phyloP scores from a whole-genome alignment of 805 yeast species.

The Metschnikowia reukaufii region DNA sequence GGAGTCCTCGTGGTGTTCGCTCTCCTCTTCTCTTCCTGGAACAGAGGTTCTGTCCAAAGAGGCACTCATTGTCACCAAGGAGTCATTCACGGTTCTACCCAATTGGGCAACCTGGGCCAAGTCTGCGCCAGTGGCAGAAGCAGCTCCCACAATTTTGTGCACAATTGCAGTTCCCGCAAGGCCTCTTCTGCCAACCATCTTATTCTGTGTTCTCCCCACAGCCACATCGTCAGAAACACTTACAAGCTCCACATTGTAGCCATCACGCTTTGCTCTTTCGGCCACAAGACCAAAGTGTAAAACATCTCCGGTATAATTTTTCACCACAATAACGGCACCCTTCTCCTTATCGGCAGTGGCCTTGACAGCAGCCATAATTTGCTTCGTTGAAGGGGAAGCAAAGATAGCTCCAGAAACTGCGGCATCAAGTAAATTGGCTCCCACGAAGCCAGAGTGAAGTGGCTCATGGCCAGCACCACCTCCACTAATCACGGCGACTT shows the following conservation, averaged over 20 bases:
- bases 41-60: conserved; percentile 87
- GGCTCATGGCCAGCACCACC: conserved; percentile 99
- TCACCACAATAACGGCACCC: conserved; percentile 79
- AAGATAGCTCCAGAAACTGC: conserved; percentile 92
- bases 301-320: conserved; percentile 94
- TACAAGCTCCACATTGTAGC: conserved; percentile 68
- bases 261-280: conserved; percentile 80
- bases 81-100: conserved; percentile 61
- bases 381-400: conserved; percentile 94
- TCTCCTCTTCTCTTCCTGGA: conserved; percentile 64
- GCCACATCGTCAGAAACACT: conserved; percentile 92
- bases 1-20: conserved; percentile 46
- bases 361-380: conserved; percentile 69
- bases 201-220: conserved; percentile 86
- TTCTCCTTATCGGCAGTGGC: conserved; percentile 49
- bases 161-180: conserved; percentile 87
- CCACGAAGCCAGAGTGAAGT: conserved; percentile 88
- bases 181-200: conserved; percentile 92
- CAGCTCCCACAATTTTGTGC: conserved; percentile 84
- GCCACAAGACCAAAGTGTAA: conserved; percentile 90
- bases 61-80: conserved; percentile 83
- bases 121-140: conserved; percentile 42
- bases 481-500: conserved; percentile 78
- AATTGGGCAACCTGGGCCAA: conserved; percentile 55
- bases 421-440: conserved; percentile 75